phyloP scores from a whole-genome alignment of 148 eudicot genomes.

The Cornus florida region DNA sequence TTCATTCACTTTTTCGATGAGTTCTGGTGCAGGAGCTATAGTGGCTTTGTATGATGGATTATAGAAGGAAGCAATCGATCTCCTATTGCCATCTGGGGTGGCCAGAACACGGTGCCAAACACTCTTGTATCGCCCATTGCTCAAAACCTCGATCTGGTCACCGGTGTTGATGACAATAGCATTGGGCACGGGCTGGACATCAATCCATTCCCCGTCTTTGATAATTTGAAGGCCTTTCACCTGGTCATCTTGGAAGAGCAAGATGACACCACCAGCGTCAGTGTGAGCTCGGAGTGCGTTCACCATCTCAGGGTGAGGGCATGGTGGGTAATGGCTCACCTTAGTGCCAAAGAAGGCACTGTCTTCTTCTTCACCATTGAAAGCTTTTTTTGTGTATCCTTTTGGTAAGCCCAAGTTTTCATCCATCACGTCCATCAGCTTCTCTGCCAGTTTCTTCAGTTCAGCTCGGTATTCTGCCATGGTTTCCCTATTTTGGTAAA shows the following conservation, averaged over 20 bases:
- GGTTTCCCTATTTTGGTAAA: conserved; percentile 55
- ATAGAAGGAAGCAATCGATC: conserved; percentile 82
- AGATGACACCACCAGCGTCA: conserved; percentile 88
- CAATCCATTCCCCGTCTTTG: conserved; percentile 73
- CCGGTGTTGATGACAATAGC: conserved; percentile 89
- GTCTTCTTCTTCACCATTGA: conserved; percentile 39
- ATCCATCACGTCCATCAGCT: conserved; percentile 80
- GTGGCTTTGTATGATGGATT: conserved; percentile 69
- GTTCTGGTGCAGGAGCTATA: conserved; percentile 66
- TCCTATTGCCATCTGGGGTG: conserved; percentile 47
- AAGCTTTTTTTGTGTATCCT: conserved; percentile 76
- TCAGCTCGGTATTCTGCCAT: conserved; percentile 75
- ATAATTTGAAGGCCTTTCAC: conserved; percentile 73
- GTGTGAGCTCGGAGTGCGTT: conserved; percentile 84
- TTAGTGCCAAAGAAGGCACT: conserved; percentile 90
- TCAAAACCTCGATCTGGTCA: conserved; percentile 85
- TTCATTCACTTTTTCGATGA: conserved; percentile 25
- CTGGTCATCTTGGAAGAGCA: conserved; percentile 84
- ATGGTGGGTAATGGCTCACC: conserved; percentile 93
- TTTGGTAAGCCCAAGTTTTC: conserved; percentile 80
- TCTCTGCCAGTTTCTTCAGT: conserved; percentile 63
- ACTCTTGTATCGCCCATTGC: conserved; percentile 89
- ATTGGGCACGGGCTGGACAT: conserved; percentile 73
- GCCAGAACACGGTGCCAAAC: conserved; percentile 85
- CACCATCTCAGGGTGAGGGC: conserved; percentile 73